Evolutionary conservation across 2,329 filamentous ascomycete species (phyloP).

Genomic region (Cryoendolithus antarcticus): DNA sequence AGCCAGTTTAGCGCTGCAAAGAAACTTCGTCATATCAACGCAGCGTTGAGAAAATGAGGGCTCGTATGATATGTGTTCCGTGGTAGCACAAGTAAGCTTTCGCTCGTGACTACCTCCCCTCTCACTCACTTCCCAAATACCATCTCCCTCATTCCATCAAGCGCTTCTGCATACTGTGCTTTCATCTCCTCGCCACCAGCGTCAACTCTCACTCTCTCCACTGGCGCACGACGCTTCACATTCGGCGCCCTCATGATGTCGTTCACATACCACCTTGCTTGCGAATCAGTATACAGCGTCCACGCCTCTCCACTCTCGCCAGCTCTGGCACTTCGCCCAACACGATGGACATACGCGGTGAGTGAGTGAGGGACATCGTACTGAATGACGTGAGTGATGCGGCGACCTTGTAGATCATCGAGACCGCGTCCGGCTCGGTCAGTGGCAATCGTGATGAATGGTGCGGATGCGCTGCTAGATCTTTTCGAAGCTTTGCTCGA

Average conservation of each 20-base stretch:
- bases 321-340: slow-evolving; percentile 79
- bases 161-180: slow-evolving; percentile 37
- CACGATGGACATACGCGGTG: slow-evolving; percentile 78
- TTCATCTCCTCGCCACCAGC: slow-evolving; percentile 15
- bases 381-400: slow-evolving; percentile 76
- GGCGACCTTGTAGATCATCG: slow-evolving; percentile 42
- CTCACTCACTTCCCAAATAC: slow-evolving; percentile 25
- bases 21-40: too few relatives aligned
- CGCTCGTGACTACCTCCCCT: too few relatives aligned
- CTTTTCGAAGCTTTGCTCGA: slow-evolving; percentile 46
- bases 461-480: slow-evolving; percentile 53
- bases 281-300: slow-evolving; percentile 71
- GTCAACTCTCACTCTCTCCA: slow-evolving; percentile 26
- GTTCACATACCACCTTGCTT: slow-evolving; percentile 87
- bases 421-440: slow-evolving; percentile 89
- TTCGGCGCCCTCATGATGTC: slow-evolving; percentile 53
- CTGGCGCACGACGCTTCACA: slow-evolving; percentile 35
- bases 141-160: slow-evolving; percentile 51
- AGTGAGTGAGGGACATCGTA: slow-evolving; percentile 80
- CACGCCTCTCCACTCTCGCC: slow-evolving; percentile 65
- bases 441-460: slow-evolving; percentile 67
- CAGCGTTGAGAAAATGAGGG: too few relatives aligned
- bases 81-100: too few relatives aligned
- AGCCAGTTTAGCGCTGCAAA: too few relatives aligned
- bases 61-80: too few relatives aligned